Evolutionary conservation across 2,329 filamentous ascomycete species (phyloP).

Genomic region (Aspergillus phoenicis): DNA sequence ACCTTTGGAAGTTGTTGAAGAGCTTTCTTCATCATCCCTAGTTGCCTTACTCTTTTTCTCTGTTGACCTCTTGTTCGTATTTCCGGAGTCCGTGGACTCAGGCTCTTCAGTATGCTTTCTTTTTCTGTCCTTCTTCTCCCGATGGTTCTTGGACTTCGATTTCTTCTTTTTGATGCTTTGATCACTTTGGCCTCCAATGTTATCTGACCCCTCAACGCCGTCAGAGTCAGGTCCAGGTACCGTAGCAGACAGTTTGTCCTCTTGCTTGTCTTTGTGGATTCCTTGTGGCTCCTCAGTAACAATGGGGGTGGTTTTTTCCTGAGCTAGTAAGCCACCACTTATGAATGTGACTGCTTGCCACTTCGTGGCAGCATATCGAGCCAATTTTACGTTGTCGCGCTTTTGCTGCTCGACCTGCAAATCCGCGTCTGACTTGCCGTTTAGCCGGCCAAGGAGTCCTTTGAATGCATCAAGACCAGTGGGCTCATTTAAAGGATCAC

Average conservation of each 20-base stretch:
- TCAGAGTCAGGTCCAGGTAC: background rate
- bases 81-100: background rate
- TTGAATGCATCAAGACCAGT: conserved; percentile 87
- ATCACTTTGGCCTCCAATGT: conserved; percentile 2
- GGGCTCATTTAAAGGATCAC: conserved; percentile 66
- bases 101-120: conserved; percentile 37
- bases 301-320: conserved; percentile 55
- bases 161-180: conserved; percentile 22
- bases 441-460: conserved; percentile 81
- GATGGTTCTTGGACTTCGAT: conserved; percentile 23
- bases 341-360: conserved; percentile 86
- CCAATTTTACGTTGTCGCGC: conserved; percentile 70
- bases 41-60: conserved; percentile 22
- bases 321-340: conserved; percentile 72
- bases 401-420: conserved; percentile 70
- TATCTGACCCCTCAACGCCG: conserved; percentile 13
- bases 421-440: conserved; percentile 78
- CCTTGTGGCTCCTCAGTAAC: conserved; percentile 32
- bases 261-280: background rate
- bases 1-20: conserved; percentile 49
- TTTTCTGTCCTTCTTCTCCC: conserved; percentile 32
- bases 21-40: conserved; percentile 45
- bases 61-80: conserved; percentile 1
- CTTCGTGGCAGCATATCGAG: conserved; percentile 71
- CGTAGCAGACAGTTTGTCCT: background rate